Evolutionary conservation across 2,329 filamentous ascomycete species (phyloP).

Genomic region (Aspergillus sclerotialis): DNA sequence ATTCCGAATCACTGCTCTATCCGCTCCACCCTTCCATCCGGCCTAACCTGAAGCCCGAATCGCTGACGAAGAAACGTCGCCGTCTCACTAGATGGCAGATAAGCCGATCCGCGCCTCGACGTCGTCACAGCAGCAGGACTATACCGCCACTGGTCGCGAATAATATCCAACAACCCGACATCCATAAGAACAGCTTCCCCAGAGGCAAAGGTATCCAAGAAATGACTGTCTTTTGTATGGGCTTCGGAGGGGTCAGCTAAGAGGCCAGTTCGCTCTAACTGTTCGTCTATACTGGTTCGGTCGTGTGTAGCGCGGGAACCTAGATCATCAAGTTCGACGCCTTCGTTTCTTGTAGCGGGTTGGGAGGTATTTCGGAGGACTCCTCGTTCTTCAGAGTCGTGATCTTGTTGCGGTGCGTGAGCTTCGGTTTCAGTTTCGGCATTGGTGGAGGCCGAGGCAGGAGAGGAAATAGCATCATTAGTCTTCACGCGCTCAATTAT

Average conservation of each 20-base stretch:
- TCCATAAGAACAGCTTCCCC: slow-evolving; percentile 33
- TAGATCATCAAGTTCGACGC: slow-evolving; percentile 35
- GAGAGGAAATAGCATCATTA: slow-evolving; percentile 19
- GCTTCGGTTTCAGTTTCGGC: slow-evolving; percentile 17
- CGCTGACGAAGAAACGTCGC: slow-evolving; percentile 30
- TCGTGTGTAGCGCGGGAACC: slow-evolving; percentile 13
- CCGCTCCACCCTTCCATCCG: slow-evolving; percentile 27
- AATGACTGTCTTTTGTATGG: slow-evolving; percentile 22
- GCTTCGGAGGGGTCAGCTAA: slow-evolving; percentile 27
- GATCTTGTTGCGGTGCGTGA: slow-evolving; percentile 46
- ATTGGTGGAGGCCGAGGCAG: slow-evolving; percentile 7
- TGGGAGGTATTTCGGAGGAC: slow-evolving; percentile 38
- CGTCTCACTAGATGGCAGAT: slow-evolving; percentile 26
- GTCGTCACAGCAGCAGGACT: slow-evolving; percentile 13
- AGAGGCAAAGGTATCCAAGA: slow-evolving; percentile 30
- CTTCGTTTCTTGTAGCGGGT: slow-evolving; percentile 22
- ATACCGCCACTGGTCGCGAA: slow-evolving; percentile 35
- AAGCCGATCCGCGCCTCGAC: slow-evolving; percentile 16
- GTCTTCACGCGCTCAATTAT: slow-evolving; percentile 46
- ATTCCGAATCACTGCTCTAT: slow-evolving; percentile 15
- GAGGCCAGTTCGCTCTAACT: slow-evolving; percentile 23
- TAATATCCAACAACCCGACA: slow-evolving; percentile 25
- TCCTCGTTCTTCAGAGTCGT: slow-evolving; percentile 55
- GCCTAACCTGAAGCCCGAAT: slow-evolving; percentile 31
- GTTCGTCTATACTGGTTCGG: slow-evolving; percentile 10